phyloP scores from a whole-genome alignment of 371 early-diverging fungal genomes.

The Zancudomyces culisetae region DNA sequence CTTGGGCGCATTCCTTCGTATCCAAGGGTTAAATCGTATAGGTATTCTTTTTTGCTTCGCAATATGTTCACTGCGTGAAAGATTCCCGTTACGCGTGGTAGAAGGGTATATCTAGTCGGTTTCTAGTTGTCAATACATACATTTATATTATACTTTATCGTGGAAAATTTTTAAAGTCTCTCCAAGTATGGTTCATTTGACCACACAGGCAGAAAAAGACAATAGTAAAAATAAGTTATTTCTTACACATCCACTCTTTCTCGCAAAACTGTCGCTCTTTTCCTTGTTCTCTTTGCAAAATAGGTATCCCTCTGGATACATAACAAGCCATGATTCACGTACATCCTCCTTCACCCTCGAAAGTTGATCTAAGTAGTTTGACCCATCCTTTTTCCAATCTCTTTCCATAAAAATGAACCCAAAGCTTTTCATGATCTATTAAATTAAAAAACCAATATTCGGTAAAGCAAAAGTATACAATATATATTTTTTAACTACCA shows the following conservation, averaged over 20 bases:
- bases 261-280: constrained; percentile 17
- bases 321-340: constrained; percentile 60
- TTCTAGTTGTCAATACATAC: not conserved
- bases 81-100: constrained; percentile 64
- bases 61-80: constrained; percentile 37
- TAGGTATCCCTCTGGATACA: constrained; percentile 85
- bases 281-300: constrained; percentile 19
- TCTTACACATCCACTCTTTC: constrained; percentile 7
- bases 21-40: constrained; percentile 73
- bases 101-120: constrained; percentile 28
- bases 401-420: constrained; percentile 73
- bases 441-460: too few relatives aligned
- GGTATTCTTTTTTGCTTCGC: constrained; percentile 36
- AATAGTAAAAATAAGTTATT: too few relatives aligned
- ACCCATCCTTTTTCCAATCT: constrained; percentile 51
- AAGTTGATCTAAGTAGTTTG: constrained; percentile 26
- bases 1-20: constrained; percentile 54
- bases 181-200: too few relatives aligned
- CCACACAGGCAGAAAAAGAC: too few relatives aligned
- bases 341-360: constrained; percentile 12
- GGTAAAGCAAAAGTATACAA: too few relatives aligned
- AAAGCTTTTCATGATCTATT: constrained; percentile 74
- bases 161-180: too few relatives aligned
- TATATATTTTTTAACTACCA: too few relatives aligned
- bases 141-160: too few relatives aligned